Evolutionary conservation across 257 asterid species (phyloP).

Genomic region (Solanum neorickii): DNA sequence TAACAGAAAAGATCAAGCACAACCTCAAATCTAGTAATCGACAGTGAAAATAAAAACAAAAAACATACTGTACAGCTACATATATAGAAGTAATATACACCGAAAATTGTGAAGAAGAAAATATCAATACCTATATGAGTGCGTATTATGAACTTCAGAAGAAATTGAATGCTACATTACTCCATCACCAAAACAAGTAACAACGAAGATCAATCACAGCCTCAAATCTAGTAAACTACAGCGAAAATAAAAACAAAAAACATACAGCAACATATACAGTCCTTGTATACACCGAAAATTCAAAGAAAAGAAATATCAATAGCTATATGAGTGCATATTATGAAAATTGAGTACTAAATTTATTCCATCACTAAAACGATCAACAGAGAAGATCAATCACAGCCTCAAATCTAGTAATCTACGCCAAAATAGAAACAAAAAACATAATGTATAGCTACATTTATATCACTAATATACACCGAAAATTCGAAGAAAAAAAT

Average conservation of each 20-base stretch:
- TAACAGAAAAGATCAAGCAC: background rate
- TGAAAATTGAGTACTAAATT: background rate
- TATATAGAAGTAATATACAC: background rate
- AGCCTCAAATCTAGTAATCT: background rate
- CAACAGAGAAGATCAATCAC: background rate
- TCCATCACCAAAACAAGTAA: background rate
- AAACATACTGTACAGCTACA: background rate
- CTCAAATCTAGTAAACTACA: background rate
- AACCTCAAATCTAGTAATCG: background rate
- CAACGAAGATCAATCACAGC: background rate
- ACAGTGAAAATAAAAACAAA: background rate
- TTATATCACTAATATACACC: background rate
- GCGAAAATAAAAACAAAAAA: no score
- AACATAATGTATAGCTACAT: background rate
- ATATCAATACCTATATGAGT: background rate
- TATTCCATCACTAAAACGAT: background rate
- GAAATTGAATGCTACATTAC: background rate
- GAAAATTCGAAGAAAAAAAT: background rate
- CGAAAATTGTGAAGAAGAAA: background rate
- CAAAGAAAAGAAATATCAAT: background rate
- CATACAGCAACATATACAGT: background rate
- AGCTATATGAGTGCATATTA: background rate
- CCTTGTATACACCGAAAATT: background rate
- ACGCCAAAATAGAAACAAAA: background rate
- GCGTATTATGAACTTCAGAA: background rate